These are phyloP conservation scores for Claviceps digitariae DNA, from an alignment of 2,329 filamentous ascomycete species.

Conservation along the genomic window DNA sequence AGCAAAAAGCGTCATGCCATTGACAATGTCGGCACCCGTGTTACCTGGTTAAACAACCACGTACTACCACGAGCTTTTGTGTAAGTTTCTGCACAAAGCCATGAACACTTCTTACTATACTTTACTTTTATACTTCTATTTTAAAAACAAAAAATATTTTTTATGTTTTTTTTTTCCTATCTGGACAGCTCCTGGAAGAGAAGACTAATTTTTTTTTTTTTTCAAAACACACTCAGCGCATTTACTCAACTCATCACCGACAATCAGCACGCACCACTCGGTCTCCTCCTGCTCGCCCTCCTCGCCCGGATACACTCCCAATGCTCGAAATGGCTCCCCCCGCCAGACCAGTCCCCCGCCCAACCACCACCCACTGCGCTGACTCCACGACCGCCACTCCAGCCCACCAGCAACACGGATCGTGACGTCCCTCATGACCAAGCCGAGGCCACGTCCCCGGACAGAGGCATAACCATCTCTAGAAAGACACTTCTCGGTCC, in stretches of 20 bases:
- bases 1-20: conserved; percentile 1
- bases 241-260: conserved; percentile 62
- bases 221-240: conserved; percentile 23
- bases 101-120: too few species aligned
- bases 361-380: neutral
- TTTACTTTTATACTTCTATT: too few species aligned
- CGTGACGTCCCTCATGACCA: neutral
- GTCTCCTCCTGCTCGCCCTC: conserved; percentile 51
- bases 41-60: conserved; percentile 17
- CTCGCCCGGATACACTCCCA: conserved; percentile 44
- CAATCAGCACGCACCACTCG: conserved; percentile 58
- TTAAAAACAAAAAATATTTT: too few species aligned
- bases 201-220: neutral
- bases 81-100: conserved; percentile 13
- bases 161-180: too few species aligned
- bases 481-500: conserved; percentile 9
- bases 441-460: conserved; percentile 7
- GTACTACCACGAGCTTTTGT: conserved; percentile 22
- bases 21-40: conserved; percentile 9
- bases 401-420: neutral
- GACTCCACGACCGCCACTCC: neutral
- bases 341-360: conserved; percentile 3
- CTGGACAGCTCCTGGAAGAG: too few species aligned
- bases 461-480: conserved; percentile 18
- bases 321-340: conserved; percentile 22